These are phyloP conservation scores for Coniochaeta sp. DNA, from an alignment of 2,329 filamentous ascomycete genomes.

Conservation along the genomic window DNA sequence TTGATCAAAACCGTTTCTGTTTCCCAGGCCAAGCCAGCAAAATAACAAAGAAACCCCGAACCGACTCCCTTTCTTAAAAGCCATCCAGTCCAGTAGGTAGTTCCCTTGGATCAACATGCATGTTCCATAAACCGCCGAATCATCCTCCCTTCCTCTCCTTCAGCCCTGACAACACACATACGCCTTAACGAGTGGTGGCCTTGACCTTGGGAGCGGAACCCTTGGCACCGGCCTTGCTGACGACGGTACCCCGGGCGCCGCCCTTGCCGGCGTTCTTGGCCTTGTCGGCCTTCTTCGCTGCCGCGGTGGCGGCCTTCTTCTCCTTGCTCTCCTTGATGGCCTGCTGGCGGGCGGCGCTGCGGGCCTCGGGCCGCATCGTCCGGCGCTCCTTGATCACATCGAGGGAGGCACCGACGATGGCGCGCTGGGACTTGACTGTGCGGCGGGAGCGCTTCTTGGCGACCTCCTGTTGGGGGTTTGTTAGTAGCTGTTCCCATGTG, in stretches of 20 bases:
- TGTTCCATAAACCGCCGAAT: not conserved
- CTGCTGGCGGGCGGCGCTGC: conserved; percentile 77
- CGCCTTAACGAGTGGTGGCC: conserved; percentile 81
- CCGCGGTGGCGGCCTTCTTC: conserved; percentile 85
- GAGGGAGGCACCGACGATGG: conserved; percentile 97
- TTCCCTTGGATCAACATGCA: not conserved
- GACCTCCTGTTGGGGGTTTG: conserved; percentile 71
- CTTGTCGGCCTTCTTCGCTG: conserved; percentile 98
- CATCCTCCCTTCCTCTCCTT: conserved; percentile 11
- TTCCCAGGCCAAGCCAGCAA: conserved; percentile 1
- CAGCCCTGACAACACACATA: conserved; percentile 13
- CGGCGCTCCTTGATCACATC: conserved; percentile 99
- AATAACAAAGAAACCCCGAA: conserved; percentile 9
- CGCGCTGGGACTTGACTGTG: conserved; percentile 97
- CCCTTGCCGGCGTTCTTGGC: conserved; percentile 82
- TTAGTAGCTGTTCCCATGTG: conserved; percentile 17
- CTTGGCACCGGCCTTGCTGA: conserved; percentile 97
- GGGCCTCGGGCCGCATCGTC: conserved; percentile 88
- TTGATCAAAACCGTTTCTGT: too few relatives aligned
- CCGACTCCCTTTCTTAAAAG: conserved; percentile 13
- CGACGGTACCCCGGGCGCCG: conserved; percentile 64
- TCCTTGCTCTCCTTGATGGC: conserved; percentile 98
- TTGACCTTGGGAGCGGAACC: conserved; percentile 80
- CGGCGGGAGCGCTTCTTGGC: conserved; percentile 99
- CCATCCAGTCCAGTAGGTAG: conserved; percentile 4